Evolutionary conservation across 2,329 filamentous ascomycete genomes (phyloP).

Genomic region (Apiospora koreana): DNA sequence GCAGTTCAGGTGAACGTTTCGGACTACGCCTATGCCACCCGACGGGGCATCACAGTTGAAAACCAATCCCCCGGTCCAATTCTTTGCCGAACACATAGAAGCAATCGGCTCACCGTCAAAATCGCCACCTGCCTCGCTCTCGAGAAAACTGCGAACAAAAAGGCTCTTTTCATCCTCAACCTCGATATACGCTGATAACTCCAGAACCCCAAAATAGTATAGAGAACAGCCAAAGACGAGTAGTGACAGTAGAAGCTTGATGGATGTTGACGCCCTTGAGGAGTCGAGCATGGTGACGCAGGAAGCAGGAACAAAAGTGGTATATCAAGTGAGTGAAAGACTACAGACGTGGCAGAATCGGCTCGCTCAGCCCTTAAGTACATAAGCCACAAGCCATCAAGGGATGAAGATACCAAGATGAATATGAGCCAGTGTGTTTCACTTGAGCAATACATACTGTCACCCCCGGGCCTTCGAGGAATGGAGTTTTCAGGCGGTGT

Average conservation of each 20-base stretch:
- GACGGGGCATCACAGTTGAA: slow-evolving; percentile 44
- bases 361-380: neutral
- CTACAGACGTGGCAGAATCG: neutral
- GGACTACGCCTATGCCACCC: slow-evolving; percentile 45
- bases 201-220: slow-evolving; percentile 24
- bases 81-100: slow-evolving; percentile 32
- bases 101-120: slow-evolving; percentile 33
- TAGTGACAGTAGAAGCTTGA: slow-evolving; percentile 26
- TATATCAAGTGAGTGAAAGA: neutral
- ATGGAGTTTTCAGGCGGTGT: neutral
- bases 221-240: slow-evolving; percentile 28
- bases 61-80: slow-evolving; percentile 41
- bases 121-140: slow-evolving; percentile 33
- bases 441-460: neutral
- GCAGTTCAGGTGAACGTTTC: slow-evolving; percentile 47
- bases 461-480: neutral
- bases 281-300: slow-evolving; percentile 25
- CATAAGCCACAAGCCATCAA: neutral
- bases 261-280: slow-evolving; percentile 24
- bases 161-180: slow-evolving; percentile 33
- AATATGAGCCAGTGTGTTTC: neutral
- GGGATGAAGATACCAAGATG: neutral
- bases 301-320: neutral
- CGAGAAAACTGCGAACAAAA: slow-evolving; percentile 36
- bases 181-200: slow-evolving; percentile 25